Percentiles rank a stretch among this genome's conserved stretches.
phyloP scores from a whole-genome alignment of 2,329 filamentous ascomycete species.

The Fusarium sulawesiense region DNA sequence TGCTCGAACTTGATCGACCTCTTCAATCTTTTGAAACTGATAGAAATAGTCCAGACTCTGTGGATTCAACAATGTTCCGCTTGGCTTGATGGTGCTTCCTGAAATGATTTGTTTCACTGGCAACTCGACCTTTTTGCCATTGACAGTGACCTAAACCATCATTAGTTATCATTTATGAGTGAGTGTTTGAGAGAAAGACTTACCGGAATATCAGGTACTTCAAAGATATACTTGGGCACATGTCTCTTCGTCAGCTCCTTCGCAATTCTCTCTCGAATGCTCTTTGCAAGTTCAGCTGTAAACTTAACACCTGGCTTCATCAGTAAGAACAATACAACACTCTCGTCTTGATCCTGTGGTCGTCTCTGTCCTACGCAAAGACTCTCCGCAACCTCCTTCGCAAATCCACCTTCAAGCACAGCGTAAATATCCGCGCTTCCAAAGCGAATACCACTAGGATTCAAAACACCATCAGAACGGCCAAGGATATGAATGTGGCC shows the following conservation, averaged over 20 bases:
- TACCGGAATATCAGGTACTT: slow-evolving; percentile 84
- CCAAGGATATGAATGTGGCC: slow-evolving; percentile 74
- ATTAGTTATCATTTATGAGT: no score
- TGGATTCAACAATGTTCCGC: slow-evolving; percentile 81
- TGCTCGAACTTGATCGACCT: slow-evolving; percentile 44
- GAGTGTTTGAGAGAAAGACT: slow-evolving; percentile 49
- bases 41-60: slow-evolving; percentile 82
- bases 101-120: slow-evolving; percentile 88
- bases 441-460: slow-evolving; percentile 82
- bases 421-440: slow-evolving; percentile 84
- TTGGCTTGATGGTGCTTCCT: slow-evolving; percentile 77
- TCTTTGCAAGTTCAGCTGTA: slow-evolving; percentile 63
- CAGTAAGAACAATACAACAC: slow-evolving; percentile 66
- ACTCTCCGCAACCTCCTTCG: slow-evolving; percentile 73
- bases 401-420: slow-evolving; percentile 75
- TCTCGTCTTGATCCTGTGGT: slow-evolving; percentile 65
- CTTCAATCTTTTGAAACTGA: slow-evolving; percentile 66
- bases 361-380: slow-evolving; percentile 83
- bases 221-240: slow-evolving; percentile 82
- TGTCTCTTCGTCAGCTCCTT: slow-evolving; percentile 77
- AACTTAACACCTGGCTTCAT: slow-evolving; percentile 69
- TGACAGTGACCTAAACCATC: slow-evolving; percentile 74
- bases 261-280: slow-evolving; percentile 73
- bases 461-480: slow-evolving; percentile 81
- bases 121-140: slow-evolving; percentile 86